A percentile compares a stretch with the other conserved stretches of the same genome.
phyloP scores from a whole-genome alignment of 768 basidiomycete genomes.

The Naganishia vishniacii region DNA sequence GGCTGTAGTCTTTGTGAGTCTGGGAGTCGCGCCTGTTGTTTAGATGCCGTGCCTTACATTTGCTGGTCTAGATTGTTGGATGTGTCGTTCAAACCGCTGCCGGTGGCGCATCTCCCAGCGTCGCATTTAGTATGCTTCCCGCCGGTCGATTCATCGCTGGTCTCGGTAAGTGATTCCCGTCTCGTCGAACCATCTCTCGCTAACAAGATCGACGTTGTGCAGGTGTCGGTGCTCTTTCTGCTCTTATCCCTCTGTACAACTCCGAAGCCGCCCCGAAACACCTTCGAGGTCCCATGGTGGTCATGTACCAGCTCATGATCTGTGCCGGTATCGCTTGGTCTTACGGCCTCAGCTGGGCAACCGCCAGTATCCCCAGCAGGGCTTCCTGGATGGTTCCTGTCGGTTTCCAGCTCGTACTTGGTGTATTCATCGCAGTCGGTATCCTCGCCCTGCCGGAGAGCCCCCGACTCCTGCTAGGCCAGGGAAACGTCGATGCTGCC shows the following conservation, averaged over 20 bases:
- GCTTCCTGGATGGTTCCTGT: conserved; percentile 63
- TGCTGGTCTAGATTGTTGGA: conserved; percentile 60
- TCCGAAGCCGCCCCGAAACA: conserved; percentile 73
- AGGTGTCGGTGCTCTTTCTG: conserved; percentile 62
- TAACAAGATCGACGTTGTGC: not conserved
- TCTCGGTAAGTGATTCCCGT: conserved; percentile 48
- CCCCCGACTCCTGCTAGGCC: conserved; percentile 71
- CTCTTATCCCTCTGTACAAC: conserved; percentile 63
- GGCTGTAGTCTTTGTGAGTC: conserved; percentile 59
- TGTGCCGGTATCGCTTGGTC: conserved; percentile 62
- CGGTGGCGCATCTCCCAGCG: not conserved
- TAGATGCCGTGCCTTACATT: too few species aligned
- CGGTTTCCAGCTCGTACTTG: conserved; percentile 69
- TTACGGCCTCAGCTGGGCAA: conserved; percentile 65
- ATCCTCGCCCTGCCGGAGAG: conserved; percentile 74
- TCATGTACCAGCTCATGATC: conserved; percentile 72
- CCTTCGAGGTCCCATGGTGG: conserved; percentile 65
- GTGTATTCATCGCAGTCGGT: conserved; percentile 60
- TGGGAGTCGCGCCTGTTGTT: conserved; percentile 7
- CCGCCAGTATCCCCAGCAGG: conserved; percentile 56
- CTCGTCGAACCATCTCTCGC: not conserved
- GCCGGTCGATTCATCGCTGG: conserved; percentile 60
- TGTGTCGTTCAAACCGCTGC: conserved; percentile 68
- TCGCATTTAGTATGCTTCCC: conserved; percentile 49
- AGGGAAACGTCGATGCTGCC: conserved; percentile 56